phyloP scores from a whole-genome alignment of 2,329 filamentous ascomycete genomes.

The Cladosporium austrohemisphaericum region DNA sequence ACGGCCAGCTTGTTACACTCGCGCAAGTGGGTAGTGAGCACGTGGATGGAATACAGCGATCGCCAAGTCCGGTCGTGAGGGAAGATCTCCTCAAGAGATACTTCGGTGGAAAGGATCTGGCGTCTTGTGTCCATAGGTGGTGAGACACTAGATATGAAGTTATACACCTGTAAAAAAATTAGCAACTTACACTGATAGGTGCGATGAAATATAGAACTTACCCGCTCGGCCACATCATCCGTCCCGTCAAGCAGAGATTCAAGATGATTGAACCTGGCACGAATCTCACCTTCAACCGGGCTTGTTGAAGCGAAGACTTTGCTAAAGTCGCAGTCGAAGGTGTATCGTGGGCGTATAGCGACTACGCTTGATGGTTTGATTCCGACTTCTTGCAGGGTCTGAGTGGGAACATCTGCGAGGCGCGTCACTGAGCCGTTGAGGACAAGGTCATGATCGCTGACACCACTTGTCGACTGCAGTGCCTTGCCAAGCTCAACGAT shows the following conservation, averaged over 20 bases:
- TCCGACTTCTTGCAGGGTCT: conserved; percentile 21
- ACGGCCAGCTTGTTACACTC: conserved; percentile 29
- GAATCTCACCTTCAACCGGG: conserved; percentile 71
- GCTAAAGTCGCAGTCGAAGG: conserved; percentile 23
- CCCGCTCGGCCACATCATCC: conserved; percentile 55
- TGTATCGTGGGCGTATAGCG: conserved; percentile 26
- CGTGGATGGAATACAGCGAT: conserved; percentile 64
- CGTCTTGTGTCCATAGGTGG: conserved; percentile 34
- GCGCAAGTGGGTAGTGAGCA: conserved; percentile 59
- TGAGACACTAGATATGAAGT: conserved; percentile 61
- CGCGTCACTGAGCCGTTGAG: conserved; percentile 8
- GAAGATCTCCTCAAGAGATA: conserved; percentile 61
- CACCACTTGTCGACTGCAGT: conserved; percentile 24
- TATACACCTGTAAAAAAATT: conserved; percentile 51
- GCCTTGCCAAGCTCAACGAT: conserved; percentile 22
- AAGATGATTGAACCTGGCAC: conserved; percentile 77
- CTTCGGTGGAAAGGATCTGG: conserved; percentile 53
- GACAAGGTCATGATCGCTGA: conserved; percentile 17
- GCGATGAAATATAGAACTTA: conserved; percentile 1
- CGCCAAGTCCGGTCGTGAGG: conserved; percentile 65
- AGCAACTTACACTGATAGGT: neutral
- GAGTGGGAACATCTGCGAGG: conserved; percentile 3
- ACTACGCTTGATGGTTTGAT: conserved; percentile 24
- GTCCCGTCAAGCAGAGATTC: conserved; percentile 67
- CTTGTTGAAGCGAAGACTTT: conserved; percentile 28